phyloP scores from a whole-genome alignment of 1,139 yeast genomes.

The Spencermartinsiella ligniputridi region DNA sequence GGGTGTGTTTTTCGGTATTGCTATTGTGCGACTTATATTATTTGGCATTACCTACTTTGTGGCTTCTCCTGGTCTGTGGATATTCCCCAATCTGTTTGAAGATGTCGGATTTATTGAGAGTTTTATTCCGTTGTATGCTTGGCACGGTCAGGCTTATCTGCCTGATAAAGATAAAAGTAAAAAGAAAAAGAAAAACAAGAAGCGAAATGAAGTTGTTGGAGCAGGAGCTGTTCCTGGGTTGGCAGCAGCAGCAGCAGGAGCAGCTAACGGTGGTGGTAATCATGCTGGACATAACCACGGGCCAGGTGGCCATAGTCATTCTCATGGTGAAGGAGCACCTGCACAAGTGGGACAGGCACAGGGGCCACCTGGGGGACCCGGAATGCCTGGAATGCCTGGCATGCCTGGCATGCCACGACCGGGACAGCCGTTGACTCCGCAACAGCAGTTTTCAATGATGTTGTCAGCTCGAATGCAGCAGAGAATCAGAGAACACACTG shows the following conservation, averaged over 20 bases:
- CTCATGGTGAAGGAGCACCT: slow-evolving; percentile 5
- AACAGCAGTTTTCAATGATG: not conserved
- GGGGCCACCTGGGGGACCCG: slow-evolving; percentile 5
- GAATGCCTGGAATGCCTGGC: not conserved
- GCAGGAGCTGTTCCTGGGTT: slow-evolving; percentile 8
- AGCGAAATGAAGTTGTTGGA: slow-evolving; percentile 9
- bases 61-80: slow-evolving; percentile 76
- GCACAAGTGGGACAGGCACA: slow-evolving; percentile 5
- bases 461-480: slow-evolving; percentile 1
- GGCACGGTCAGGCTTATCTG: slow-evolving; percentile 51
- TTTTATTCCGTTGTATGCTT: slow-evolving; percentile 82
- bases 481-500: not conserved
- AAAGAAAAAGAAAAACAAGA: slow-evolving; percentile 13
- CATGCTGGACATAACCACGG: not conserved
- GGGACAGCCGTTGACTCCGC: not conserved
- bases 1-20: slow-evolving; percentile 70
- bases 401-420: not conserved
- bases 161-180: slow-evolving; percentile 21
- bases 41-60: slow-evolving; percentile 59
- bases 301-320: not conserved
- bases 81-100: slow-evolving; percentile 92
- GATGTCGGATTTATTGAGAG: slow-evolving; percentile 94
- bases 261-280: not conserved
- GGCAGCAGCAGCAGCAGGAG: slow-evolving; percentile 7
- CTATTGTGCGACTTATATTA: slow-evolving; percentile 71